Conservation (phyloP, 345 rosid species). For the Eucalyptus virginea region DNA sequence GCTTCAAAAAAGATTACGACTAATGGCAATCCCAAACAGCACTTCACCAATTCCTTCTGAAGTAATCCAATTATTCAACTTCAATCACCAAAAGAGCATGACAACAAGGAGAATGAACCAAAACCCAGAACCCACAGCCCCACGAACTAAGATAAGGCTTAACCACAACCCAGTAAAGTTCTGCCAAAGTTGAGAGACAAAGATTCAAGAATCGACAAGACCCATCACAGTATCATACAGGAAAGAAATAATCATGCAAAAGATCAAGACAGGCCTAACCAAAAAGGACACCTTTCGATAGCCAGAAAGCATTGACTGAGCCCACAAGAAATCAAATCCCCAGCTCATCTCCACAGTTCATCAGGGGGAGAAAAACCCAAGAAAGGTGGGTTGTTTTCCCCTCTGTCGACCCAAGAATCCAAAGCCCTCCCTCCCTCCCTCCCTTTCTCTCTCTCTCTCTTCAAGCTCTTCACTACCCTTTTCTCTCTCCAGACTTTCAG, state of each 20-base stretch:
- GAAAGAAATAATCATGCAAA: constrained; percentile 5
- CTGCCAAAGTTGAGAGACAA: constrained; percentile 4
- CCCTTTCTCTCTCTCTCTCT: background rate
- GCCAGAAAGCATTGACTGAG: constrained; percentile 29
- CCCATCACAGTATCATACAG: background rate
- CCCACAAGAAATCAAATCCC: constrained; percentile 40
- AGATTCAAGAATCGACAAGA: background rate
- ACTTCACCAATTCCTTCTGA: background rate
- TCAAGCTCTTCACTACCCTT: background rate
- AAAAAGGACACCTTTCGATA: constrained; percentile 34
- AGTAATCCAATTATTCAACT: background rate
- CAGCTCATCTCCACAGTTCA: background rate
- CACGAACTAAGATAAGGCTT: background rate
- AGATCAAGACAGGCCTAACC: background rate
- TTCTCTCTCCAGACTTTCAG: background rate
- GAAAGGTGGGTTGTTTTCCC: background rate
- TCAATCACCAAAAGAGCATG: background rate
- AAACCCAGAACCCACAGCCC: background rate
- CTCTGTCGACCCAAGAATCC: background rate
- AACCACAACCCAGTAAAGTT: background rate
- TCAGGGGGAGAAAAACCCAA: background rate
- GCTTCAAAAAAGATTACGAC: background rate
- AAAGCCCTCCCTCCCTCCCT: background rate
- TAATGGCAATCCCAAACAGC: background rate
- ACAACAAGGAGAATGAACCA: background rate